These are phyloP conservation scores for Poterioochromonas sp. DNA, from an alignment of 352 stramenopile species.

Conservation along the genomic window DNA sequence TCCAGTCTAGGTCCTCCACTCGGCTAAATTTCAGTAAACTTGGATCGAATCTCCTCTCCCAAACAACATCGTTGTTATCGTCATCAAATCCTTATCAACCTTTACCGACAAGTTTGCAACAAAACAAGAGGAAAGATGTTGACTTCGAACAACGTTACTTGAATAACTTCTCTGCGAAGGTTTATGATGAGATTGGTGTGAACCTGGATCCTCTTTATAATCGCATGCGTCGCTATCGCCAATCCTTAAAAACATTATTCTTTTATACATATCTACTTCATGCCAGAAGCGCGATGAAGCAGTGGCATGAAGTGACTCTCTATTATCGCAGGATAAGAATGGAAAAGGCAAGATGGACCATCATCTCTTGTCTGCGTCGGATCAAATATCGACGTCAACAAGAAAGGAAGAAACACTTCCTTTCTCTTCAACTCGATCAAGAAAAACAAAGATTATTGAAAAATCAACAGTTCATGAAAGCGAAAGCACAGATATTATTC, in stretches of 20 bases:
- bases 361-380: neutral
- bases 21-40: no score
- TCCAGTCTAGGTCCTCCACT: no score
- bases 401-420: neutral
- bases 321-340: neutral
- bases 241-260: neutral
- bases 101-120: no score
- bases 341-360: neutral
- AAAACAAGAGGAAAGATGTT: no score
- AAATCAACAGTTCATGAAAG: neutral
- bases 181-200: constrained; percentile 22
- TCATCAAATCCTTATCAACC: no score
- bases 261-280: neutral
- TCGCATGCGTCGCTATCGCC: neutral
- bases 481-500: neutral
- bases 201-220: neutral
- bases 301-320: neutral
- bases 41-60: no score
- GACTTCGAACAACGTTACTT: no score
- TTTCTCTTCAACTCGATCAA: neutral
- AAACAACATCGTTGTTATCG: no score
- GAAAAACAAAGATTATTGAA: neutral
- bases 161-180: neutral
- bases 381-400: neutral
- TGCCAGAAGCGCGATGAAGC: neutral